Evolutionary conservation across 108 stramenopile genomes (phyloP).

Genomic region (Ochromonas danica): DNA sequence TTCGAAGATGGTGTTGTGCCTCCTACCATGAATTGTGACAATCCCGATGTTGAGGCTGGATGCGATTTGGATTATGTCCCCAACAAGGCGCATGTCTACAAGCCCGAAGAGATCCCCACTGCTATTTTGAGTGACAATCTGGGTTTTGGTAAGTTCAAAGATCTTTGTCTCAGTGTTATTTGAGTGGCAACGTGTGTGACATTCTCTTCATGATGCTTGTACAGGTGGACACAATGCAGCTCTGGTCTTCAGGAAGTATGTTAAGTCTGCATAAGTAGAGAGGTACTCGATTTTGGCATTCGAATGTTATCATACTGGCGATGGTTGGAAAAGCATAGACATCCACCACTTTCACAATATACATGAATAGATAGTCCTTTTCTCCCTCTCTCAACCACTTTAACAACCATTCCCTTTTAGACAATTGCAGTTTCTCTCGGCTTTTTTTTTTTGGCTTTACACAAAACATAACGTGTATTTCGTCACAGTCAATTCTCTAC

Average conservation of each 20-base stretch:
- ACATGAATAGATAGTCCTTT: too few relatives aligned
- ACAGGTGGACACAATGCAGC: slow-evolving; percentile 88
- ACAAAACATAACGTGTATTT: too few relatives aligned
- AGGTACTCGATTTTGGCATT: too few relatives aligned
- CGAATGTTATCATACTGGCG: too few relatives aligned
- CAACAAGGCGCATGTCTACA: slow-evolving; percentile 43
- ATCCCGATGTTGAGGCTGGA: slow-evolving; percentile 74
- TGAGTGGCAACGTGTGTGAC: not conserved
- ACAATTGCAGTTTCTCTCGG: too few relatives aligned
- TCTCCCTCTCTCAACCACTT: too few relatives aligned
- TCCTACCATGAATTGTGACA: slow-evolving; percentile 90
- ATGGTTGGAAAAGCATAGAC: too few relatives aligned
- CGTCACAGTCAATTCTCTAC: too few relatives aligned
- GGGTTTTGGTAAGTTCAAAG: slow-evolving; percentile 71
- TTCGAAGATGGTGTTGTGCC: slow-evolving; percentile 78
- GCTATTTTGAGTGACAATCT: slow-evolving; percentile 92
- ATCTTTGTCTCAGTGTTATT: not conserved
- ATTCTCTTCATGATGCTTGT: not conserved
- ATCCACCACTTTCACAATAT: too few relatives aligned
- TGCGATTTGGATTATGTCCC: slow-evolving; percentile 95
- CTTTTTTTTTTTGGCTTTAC: too few relatives aligned
- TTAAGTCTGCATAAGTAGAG: not conserved
- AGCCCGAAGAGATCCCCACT: slow-evolving; percentile 35
- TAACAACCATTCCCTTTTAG: too few relatives aligned
- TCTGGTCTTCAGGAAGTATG: slow-evolving; percentile 80